Evolutionary conservation across 1,139 yeast genomes (phyloP), one percentile per base, ranked within the genome.

Genomic region (Chernovozyma sophiae-reginae): DNA sequence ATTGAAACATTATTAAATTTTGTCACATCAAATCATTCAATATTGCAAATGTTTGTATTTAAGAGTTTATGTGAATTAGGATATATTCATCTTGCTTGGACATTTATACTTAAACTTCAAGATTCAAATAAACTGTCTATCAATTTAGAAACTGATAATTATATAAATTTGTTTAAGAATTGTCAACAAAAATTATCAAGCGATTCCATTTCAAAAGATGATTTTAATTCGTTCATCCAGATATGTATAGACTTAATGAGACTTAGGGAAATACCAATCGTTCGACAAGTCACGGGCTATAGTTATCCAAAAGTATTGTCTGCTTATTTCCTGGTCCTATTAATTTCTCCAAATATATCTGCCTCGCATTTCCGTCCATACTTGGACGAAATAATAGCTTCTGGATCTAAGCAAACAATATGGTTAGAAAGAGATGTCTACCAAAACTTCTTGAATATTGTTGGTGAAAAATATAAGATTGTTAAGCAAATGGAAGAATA

Each of bases 41-140:
- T 31, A 5, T 33, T 37, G 11, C 40, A 37, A 11, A 17, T 31
- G 10, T 37, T 37, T 27, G 38, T 37, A 8, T 34, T 37, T 30
- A 34, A 30, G 23, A 29, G 34, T 22, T 27, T 37, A 10, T 37
- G 40, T 30, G 35, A 37, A 10, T 20, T 12, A 12, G 32, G 32
- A 3, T 24, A 34, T 20, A 12, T 37, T 14, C 29, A 34, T 16
- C 35, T 29, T 14, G 40, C 40, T 5, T 34, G 17, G 14, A 19
- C 19, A 14, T 35, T 37, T 10, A 14, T 35, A 19, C 12, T 35
- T 8, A 20, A 26, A 18, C 19, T 35, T 12, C 17, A 27, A 13
- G 24, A 35, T 7, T 7, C 6, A 7, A 26, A 16, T 13, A 26
- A 26, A 7, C 29, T 7, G 8, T n/a, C n/a, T n/a, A 20, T 20